A percentile compares a stretch with the other conserved stretches of the same genome.
Evolutionary conservation across 805 yeast genomes (phyloP).

Genomic region (Pichia cephalocereana): DNA sequence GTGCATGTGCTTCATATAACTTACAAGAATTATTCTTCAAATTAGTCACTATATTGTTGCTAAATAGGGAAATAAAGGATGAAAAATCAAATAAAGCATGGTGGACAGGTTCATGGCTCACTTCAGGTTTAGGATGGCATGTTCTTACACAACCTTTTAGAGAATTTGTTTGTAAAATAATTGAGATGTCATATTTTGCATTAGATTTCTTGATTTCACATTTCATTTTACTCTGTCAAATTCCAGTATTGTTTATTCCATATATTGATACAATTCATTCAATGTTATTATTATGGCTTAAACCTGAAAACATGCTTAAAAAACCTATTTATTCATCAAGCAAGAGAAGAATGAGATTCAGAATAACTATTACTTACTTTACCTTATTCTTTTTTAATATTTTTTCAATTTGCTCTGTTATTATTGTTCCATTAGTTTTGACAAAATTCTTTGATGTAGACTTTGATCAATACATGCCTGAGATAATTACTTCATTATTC

Average conservation of each 20-base stretch:
- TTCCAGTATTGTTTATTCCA: constrained; percentile 56
- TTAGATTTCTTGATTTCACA: constrained; percentile 57
- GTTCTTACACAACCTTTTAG: constrained; percentile 54
- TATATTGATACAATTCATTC: constrained; percentile 61
- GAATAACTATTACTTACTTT: constrained; percentile 25
- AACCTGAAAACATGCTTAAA: constrained; percentile 34
- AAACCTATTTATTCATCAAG: constrained; percentile 34
- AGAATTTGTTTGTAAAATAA: constrained; percentile 52
- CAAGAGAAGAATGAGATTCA: constrained; percentile 32
- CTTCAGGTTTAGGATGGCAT: constrained; percentile 53
- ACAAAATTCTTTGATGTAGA: constrained; percentile 30
- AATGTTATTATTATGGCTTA: constrained; percentile 57
- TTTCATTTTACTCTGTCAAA: constrained; percentile 43
- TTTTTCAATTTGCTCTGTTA: constrained; percentile 23
- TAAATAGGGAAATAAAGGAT: constrained; percentile 55
- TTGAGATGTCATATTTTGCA: constrained; percentile 61
- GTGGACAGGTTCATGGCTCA: constrained; percentile 75
- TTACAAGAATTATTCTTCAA: constrained; percentile 54
- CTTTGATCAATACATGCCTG: constrained; percentile 33
- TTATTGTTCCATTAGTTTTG: constrained; percentile 33
- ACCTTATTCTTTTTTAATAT: constrained; percentile 28
- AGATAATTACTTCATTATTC: constrained; percentile 23
- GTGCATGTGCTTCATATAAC: constrained; percentile 46
- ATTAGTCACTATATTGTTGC: constrained; percentile 35
- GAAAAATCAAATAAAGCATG: constrained; percentile 58